Conservation (phyloP, 2,329 filamentous ascomycete genomes). For the Trichoderma sp. region DNA sequence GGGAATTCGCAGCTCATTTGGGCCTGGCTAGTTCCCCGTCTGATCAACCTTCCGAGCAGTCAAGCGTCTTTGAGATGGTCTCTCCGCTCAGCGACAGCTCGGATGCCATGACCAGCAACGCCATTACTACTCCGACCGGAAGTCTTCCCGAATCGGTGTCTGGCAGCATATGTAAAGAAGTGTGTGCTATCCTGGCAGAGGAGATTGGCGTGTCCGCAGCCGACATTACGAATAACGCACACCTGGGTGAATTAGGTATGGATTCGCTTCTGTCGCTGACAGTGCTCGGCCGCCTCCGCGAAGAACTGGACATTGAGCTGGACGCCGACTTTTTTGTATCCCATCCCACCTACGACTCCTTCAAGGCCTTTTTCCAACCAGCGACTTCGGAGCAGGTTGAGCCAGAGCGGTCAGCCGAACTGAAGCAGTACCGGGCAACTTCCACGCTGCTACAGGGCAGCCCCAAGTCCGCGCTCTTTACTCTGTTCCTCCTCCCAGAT, state of each 20-base stretch:
- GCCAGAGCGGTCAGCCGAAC: neutral
- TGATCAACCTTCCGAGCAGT: conserved; percentile 4
- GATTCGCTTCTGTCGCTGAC: conserved; percentile 63
- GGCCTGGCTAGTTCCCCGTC: neutral
- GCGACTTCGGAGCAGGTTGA: neutral
- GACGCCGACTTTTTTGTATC: conserved; percentile 55
- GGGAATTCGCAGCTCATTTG: conserved; percentile 9
- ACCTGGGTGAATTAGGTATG: conserved; percentile 59
- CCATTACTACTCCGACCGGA: conserved; percentile 7
- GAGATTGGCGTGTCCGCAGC: conserved; percentile 27
- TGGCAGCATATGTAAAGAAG: neutral
- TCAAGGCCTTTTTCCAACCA: conserved; percentile 45
- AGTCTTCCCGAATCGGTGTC: conserved; percentile 2
- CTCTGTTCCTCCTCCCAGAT: conserved; percentile 47
- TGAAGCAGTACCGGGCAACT: conserved; percentile 25
- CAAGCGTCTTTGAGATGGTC: neutral
- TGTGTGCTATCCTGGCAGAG: conserved; percentile 21
- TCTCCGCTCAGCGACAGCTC: neutral
- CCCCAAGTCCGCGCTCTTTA: conserved; percentile 21
- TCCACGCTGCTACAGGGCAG: conserved; percentile 19
- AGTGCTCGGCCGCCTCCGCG: conserved; percentile 57
- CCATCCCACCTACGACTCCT: conserved; percentile 54
- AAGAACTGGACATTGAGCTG: conserved; percentile 60
- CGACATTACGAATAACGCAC: conserved; percentile 45
- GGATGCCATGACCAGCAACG: neutral